phyloP scores from a whole-genome alignment of 306 rosid genomes.

The Castanopsis chinensis region DNA sequence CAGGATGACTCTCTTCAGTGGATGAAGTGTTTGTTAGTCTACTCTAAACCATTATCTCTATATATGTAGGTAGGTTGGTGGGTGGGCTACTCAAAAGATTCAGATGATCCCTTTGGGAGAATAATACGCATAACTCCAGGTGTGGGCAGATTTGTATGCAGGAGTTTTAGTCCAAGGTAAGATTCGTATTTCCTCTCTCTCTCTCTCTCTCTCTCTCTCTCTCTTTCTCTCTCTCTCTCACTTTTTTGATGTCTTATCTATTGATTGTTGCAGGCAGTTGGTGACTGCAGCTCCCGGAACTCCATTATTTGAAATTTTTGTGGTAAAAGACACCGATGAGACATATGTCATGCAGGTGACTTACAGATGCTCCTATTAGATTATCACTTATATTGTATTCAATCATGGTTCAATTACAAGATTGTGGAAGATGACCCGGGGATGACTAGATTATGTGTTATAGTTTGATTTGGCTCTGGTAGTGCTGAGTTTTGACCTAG shows the following conservation, averaged over 20 bases:
- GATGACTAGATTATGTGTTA: neutral
- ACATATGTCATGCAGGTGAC: constrained; percentile 83
- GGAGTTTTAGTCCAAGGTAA: constrained; percentile 86
- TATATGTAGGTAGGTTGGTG: constrained; percentile 94
- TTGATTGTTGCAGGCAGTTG: constrained; percentile 70
- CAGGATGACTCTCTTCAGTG: constrained; percentile 2
- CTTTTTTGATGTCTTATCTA: neutral
- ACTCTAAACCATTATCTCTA: constrained; percentile 22
- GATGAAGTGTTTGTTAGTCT: constrained; percentile 12
- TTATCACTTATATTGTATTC: neutral
- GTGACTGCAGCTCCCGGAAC: constrained; percentile 77
- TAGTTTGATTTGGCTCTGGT: neutral
- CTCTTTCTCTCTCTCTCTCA: constrained; percentile 15
- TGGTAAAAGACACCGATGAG: constrained; percentile 69
- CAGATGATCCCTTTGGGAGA: constrained; percentile 91
- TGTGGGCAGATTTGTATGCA: constrained; percentile 84
- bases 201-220: constrained; percentile 16
- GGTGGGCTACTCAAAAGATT: constrained; percentile 89
- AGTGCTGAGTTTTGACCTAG: neutral
- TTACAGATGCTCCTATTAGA: constrained; percentile 19
- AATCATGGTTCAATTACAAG: neutral
- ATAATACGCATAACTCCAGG: constrained; percentile 79
- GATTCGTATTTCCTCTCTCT: constrained; percentile 24
- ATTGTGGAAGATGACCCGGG: neutral
- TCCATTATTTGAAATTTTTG: constrained; percentile 88